These are phyloP conservation scores for Sporothrix pallida DNA, from an alignment of 2,329 filamentous ascomycete species.

Conservation along the genomic window DNA sequence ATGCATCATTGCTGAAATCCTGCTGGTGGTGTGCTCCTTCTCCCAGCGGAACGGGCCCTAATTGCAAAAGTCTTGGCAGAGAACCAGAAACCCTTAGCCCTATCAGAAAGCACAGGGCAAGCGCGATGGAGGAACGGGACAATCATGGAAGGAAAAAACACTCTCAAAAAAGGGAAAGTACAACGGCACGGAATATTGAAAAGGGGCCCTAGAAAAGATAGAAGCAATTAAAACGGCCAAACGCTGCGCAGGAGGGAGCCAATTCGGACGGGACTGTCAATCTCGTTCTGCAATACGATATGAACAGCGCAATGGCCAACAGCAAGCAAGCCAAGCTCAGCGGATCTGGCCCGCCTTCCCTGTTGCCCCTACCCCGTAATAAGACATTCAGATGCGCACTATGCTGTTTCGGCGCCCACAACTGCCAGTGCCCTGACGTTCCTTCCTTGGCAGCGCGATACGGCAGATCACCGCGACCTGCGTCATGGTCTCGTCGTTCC, in stretches of 20 bases:
- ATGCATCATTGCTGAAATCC: not conserved
- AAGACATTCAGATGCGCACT: conserved; percentile 20
- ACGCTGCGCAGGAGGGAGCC: conserved; percentile 25
- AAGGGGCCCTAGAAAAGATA: too few relatives aligned
- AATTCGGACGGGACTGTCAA: not conserved
- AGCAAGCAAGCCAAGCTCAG: not conserved
- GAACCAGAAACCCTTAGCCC: not conserved
- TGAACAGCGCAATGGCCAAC: not conserved
- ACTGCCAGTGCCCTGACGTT: conserved; percentile 12
- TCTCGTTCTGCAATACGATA: conserved; percentile 18
- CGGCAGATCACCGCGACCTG: conserved; percentile 18
- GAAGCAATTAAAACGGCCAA: not conserved
- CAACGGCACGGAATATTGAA: not conserved
- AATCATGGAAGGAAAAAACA: not conserved
- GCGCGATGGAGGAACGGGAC: conserved; percentile 18
- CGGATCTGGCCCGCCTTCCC: not conserved
- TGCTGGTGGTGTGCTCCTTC: not conserved
- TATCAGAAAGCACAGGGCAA: conserved; percentile 23
- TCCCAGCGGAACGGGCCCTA: conserved; percentile 28
- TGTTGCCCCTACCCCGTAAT: conserved; percentile 14
- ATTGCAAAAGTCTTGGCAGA: conserved; percentile 24
- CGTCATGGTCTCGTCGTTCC: conserved; percentile 11
- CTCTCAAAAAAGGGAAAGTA: not conserved
- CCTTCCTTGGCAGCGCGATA: conserved; percentile 29
- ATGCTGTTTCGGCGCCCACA: conserved; percentile 21